phyloP scores from a whole-genome alignment of 306 rosid genomes.

The Ziziphus jujuba region DNA sequence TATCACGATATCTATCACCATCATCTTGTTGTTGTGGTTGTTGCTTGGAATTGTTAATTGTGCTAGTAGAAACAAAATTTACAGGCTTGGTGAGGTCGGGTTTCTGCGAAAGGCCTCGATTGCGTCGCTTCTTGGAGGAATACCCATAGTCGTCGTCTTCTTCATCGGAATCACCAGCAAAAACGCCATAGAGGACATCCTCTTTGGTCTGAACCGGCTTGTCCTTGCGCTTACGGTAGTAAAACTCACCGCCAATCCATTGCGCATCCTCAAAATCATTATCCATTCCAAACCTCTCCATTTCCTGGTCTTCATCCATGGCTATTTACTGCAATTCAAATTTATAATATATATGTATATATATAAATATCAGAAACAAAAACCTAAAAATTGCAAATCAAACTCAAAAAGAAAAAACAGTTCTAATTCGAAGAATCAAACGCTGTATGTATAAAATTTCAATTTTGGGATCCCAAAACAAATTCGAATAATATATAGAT shows the following conservation, averaged over 20 bases:
- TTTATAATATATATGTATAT: too few relatives aligned
- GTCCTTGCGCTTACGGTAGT: slow-evolving; percentile 59
- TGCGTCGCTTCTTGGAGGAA: slow-evolving; percentile 57
- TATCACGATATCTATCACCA: slow-evolving; percentile 17
- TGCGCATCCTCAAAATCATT: slow-evolving; percentile 76
- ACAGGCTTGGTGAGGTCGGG: slow-evolving; percentile 71
- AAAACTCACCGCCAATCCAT: slow-evolving; percentile 75
- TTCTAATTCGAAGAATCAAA: too few relatives aligned
- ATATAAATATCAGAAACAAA: too few relatives aligned
- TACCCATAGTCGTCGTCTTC: slow-evolving; percentile 46
- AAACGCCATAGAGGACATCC: slow-evolving; percentile 69
- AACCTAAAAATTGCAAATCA: too few relatives aligned
- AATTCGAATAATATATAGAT: too few relatives aligned
- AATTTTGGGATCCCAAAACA: too few relatives aligned
- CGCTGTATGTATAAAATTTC: too few relatives aligned
- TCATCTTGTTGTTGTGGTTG: slow-evolving; percentile 29
- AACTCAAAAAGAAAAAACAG: too few relatives aligned
- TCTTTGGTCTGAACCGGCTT: slow-evolving; percentile 75
- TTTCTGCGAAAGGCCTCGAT: slow-evolving; percentile 41
- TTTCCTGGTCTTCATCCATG: slow-evolving; percentile 88
- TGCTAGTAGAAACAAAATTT: slow-evolving; percentile 78
- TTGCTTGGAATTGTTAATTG: slow-evolving; percentile 41
- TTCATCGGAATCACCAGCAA: slow-evolving; percentile 51
- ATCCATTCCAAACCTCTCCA: slow-evolving; percentile 78
- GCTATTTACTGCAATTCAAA: not conserved